phyloP scores from a whole-genome alignment of 2,329 filamentous ascomycete species.

The Fusarium newnesense region DNA sequence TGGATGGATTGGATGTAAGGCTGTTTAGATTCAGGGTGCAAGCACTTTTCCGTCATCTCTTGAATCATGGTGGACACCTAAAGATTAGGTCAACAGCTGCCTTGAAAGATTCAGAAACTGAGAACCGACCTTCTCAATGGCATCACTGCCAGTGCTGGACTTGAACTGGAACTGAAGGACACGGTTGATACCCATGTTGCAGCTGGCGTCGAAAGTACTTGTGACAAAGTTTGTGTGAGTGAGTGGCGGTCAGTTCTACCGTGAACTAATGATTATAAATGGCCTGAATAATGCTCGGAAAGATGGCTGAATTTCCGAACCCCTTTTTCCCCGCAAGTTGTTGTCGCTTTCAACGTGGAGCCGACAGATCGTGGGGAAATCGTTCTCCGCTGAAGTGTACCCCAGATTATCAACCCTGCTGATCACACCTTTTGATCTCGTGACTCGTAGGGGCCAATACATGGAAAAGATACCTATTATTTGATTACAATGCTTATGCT shows the following conservation, averaged over 20 bases:
- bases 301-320: not conserved
- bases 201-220: not conserved
- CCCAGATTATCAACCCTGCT: not conserved
- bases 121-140: not conserved
- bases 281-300: not conserved
- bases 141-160: not conserved
- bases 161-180: not conserved
- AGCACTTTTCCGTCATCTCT: not conserved
- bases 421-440: not conserved
- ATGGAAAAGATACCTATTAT: not conserved
- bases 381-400: not conserved
- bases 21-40: not conserved
- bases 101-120: no score
- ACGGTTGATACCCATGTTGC: not conserved
- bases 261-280: not conserved
- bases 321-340: not conserved
- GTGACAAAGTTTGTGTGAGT: not conserved
- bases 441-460: not conserved
- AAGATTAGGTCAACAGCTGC: rapidly evolving
- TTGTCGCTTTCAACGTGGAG: not conserved
- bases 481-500: not conserved
- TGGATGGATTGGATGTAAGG: not conserved
- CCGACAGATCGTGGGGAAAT: not conserved
- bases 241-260: not conserved
- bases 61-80: not conserved